These are phyloP conservation scores for Stentor roeselii DNA, from an alignment of 73 alveolate species.

Conservation along the genomic window DNA sequence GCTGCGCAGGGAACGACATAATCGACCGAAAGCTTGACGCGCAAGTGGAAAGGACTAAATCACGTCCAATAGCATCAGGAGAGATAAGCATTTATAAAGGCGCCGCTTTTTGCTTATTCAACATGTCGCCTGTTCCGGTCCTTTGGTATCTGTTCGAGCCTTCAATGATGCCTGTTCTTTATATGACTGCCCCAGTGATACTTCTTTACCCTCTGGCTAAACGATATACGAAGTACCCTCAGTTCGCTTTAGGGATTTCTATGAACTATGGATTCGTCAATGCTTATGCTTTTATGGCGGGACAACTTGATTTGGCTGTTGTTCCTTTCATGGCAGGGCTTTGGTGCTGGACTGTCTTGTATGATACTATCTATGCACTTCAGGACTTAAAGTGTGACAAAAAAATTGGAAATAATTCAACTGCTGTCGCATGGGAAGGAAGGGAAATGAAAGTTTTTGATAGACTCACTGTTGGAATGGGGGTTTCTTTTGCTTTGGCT, in stretches of 20 bases:
- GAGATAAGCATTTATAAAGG: slow-evolving; percentile 60
- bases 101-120: slow-evolving; percentile 37
- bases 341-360: slow-evolving; percentile 63
- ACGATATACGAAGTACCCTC: slow-evolving; percentile 72
- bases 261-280: slow-evolving; percentile 80
- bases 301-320: slow-evolving; percentile 41
- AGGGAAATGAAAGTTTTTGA: slow-evolving; percentile 26
- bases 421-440: slow-evolving; percentile 65
- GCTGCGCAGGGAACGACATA: slow-evolving; percentile 83
- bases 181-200: slow-evolving; percentile 67
- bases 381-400: slow-evolving; percentile 73
- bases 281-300: slow-evolving; percentile 68
- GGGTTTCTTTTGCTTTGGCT: not conserved
- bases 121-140: slow-evolving; percentile 43
- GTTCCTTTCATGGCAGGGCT: slow-evolving; percentile 60
- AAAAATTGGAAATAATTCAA: slow-evolving; percentile 60
- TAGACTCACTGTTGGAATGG: slow-evolving; percentile 28
- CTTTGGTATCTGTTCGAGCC: slow-evolving; percentile 34
- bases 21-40: slow-evolving; percentile 82
- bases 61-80: slow-evolving; percentile 87
- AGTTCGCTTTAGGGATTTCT: slow-evolving; percentile 67
- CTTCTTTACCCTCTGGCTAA: slow-evolving; percentile 74
- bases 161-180: slow-evolving; percentile 32
- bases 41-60: slow-evolving; percentile 69
- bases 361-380: slow-evolving; percentile 86